Percentiles rank a stretch among this genome's conserved stretches.
Evolutionary conservation across 495 filamentous ascomycete species (phyloP).

Genomic region (Neurospora sp.): DNA sequence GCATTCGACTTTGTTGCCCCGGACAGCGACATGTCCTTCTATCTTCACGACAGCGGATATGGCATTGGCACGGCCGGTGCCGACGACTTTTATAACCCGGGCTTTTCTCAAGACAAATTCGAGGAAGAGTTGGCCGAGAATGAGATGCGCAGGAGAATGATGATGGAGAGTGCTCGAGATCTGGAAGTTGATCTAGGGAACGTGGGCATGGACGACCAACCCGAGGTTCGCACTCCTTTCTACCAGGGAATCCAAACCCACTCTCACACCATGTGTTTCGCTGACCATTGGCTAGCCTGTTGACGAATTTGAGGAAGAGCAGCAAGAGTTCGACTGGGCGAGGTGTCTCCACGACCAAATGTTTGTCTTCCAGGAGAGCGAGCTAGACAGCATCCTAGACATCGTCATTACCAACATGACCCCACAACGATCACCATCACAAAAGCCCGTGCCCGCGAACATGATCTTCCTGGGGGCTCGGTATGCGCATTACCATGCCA

Average conservation of each 20-base stretch:
- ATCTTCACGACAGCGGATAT: constrained; percentile 88
- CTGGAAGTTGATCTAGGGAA: constrained; percentile 95
- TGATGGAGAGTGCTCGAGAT: constrained; percentile 99
- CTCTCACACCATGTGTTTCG: constrained; percentile 3
- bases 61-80: constrained; percentile 76
- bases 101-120: constrained; percentile 86
- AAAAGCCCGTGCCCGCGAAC: constrained; percentile 96
- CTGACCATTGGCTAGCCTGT: constrained; percentile 43
- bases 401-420: constrained; percentile 98
- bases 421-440: constrained; percentile 84
- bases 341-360: constrained; percentile 95
- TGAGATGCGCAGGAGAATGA: constrained; percentile 92
- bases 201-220: constrained; percentile 89
- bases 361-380: constrained; percentile 97
- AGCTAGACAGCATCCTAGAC: constrained; percentile 80
- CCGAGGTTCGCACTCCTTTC: constrained; percentile 54
- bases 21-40: constrained; percentile 92
- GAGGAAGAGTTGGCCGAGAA: constrained; percentile 97
- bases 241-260: neutral
- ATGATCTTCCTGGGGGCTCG: constrained; percentile 90
- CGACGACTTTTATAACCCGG: constrained; percentile 94
- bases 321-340: constrained; percentile 96
- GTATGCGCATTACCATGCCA: constrained; percentile 96
- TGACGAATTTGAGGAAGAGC: constrained; percentile 79
- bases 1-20: constrained; percentile 92